Percentiles rank a stretch among this genome's conserved stretches.
phyloP scores from a whole-genome alignment of 176 grass and related monocot genomes.

The Avena atlantica region DNA sequence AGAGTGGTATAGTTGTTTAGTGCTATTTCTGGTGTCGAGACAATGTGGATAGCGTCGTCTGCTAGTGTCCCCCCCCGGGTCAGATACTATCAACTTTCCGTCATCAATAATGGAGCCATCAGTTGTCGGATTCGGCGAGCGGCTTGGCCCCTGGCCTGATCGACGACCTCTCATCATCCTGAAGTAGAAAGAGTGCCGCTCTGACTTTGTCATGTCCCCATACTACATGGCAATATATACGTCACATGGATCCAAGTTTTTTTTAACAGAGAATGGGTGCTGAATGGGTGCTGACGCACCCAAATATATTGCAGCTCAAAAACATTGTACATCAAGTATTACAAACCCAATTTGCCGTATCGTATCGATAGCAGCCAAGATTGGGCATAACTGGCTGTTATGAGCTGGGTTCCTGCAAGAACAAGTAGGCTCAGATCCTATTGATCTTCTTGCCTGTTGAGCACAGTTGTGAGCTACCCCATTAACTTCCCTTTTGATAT shows the following conservation, averaged over 20 bases:
- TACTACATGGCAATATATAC: not conserved
- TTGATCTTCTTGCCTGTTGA: too few species aligned
- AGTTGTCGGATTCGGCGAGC: conserved; percentile 9
- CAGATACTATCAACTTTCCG: conserved; percentile 12
- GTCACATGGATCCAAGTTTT: not conserved
- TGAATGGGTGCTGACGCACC: too few species aligned
- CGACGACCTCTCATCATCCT: not conserved
- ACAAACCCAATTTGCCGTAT: too few species aligned
- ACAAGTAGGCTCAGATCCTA: too few species aligned
- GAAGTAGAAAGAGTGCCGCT: not conserved
- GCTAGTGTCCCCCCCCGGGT: not conserved
- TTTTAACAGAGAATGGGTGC: too few species aligned
- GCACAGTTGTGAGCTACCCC: too few species aligned
- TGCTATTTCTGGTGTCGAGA: not conserved
- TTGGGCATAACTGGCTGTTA: too few species aligned
- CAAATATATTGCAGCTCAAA: too few species aligned
- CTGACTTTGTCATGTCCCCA: not conserved
- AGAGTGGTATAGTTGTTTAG: not conserved
- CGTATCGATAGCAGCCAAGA: too few species aligned
- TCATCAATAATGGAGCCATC: conserved; percentile 35
- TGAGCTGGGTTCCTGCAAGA: too few species aligned
- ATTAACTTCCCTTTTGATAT: too few species aligned
- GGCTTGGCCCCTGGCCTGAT: conserved; percentile 23
- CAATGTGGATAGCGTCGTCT: conserved; percentile 37
- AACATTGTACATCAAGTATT: too few species aligned